Conservation (phyloP, 768 basidiomycete genomes). For the Kwoniella bestiolae region DNA sequence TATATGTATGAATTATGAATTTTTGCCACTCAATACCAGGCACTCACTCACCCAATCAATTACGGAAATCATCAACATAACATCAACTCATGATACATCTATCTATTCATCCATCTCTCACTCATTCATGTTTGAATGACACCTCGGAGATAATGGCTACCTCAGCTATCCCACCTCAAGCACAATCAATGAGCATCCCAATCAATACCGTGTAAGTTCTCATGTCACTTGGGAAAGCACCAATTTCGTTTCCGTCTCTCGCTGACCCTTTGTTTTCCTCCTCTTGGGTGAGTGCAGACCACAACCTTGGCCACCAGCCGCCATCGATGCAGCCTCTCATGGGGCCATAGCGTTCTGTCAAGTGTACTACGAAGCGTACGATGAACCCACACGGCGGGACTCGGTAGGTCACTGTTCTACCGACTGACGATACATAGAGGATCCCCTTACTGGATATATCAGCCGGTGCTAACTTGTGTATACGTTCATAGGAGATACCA, state of each 20-base stretch:
- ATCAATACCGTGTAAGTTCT: slow-evolving; percentile 8
- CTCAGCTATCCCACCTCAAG: neutral
- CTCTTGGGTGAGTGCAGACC: slow-evolving; percentile 2
- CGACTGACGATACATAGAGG: too few relatives aligned
- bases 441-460: too few relatives aligned
- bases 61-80: neutral
- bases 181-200: neutral
- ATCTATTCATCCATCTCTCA: neutral
- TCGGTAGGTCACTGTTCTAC: slow-evolving; percentile 29
- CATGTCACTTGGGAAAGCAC: neutral
- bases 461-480: too few relatives aligned
- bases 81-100: neutral
- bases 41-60: neutral
- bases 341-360: slow-evolving; percentile 52
- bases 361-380: slow-evolving; percentile 52
- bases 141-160: neutral
- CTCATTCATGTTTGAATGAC: neutral
- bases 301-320: slow-evolving; percentile 40
- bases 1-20: neutral
- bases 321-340: slow-evolving; percentile 49
- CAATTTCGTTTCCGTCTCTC: neutral
- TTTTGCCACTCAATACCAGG: slow-evolving; percentile 15
- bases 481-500: slow-evolving; percentile 38
- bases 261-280: too few relatives aligned
- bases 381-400: slow-evolving; percentile 45